Evolutionary conservation across 2,329 filamentous ascomycete species (phyloP).

Genomic region (Cryoendolithus antarcticus): DNA sequence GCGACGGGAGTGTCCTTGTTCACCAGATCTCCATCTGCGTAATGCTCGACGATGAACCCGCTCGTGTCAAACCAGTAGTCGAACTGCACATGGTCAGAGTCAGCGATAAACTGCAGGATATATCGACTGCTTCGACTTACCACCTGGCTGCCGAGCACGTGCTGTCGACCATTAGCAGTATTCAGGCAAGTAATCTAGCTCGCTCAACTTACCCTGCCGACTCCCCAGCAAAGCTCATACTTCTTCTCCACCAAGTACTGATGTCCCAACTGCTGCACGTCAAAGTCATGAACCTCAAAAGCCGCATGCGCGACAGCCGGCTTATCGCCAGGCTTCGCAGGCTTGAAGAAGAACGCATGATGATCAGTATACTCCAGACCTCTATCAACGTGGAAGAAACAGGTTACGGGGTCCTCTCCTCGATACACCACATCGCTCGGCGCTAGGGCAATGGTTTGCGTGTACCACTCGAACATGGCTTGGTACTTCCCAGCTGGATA

Average conservation of each 20-base stretch:
- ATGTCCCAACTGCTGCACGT: slow-evolving; percentile 56
- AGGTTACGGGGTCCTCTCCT: slow-evolving; percentile 27
- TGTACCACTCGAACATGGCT: slow-evolving; percentile 30
- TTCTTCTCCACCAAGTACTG: slow-evolving; percentile 51
- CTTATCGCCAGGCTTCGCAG: slow-evolving; percentile 10
- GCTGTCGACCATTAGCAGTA: background rate
- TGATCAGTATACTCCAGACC: slow-evolving; percentile 39
- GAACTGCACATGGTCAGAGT: too few species aligned
- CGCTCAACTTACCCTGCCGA: slow-evolving; percentile 57
- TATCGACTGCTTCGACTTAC: too few species aligned
- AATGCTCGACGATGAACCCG: slow-evolving; percentile 42
- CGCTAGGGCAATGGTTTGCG: slow-evolving; percentile 31
- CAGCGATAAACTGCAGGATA: too few species aligned
- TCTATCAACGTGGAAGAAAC: slow-evolving; percentile 43
- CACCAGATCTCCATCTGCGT: slow-evolving; percentile 57
- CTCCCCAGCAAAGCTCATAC: slow-evolving; percentile 55
- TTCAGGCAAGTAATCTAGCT: slow-evolving; percentile 33
- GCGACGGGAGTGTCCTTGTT: slow-evolving; percentile 40
- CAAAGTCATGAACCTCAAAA: slow-evolving; percentile 59
- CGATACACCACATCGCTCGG: slow-evolving; percentile 33
- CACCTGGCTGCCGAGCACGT: slow-evolving; percentile 25
- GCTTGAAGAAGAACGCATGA: slow-evolving; percentile 39
- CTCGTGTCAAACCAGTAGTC: slow-evolving; percentile 57
- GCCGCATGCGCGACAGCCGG: slow-evolving; percentile 52
- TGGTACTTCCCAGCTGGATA: slow-evolving; percentile 27